A percentile compares a stretch with the other conserved stretches of the same genome.
Conservation (phyloP, 345 rosid genomes). For the Gossypium thurberi region DNA sequence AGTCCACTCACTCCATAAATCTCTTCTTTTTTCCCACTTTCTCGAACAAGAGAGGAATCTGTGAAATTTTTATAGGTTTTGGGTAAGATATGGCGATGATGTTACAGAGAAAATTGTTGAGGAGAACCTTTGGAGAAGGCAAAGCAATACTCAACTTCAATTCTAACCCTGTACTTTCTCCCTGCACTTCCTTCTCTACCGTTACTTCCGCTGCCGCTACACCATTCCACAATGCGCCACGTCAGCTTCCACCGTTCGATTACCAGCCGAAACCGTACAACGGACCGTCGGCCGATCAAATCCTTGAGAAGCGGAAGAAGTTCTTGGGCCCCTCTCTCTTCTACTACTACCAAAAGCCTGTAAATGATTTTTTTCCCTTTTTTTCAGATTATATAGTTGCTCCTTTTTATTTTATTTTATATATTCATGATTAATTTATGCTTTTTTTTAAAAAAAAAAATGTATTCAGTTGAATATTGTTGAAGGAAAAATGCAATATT, state of each 20-base stretch:
- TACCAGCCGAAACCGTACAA: conserved; percentile 60
- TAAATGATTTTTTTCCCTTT: conserved; percentile 14
- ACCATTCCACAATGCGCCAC: conserved; percentile 23
- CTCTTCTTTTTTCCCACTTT: not conserved
- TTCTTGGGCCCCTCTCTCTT: conserved; percentile 87
- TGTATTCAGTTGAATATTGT: conserved; percentile 67
- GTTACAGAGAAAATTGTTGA: conserved; percentile 25
- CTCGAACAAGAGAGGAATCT: not conserved
- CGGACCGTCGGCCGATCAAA: conserved; percentile 67
- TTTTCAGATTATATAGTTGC: not conserved
- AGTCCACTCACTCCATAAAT: not conserved
- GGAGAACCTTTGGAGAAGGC: conserved; percentile 23
- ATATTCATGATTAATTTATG: not conserved
- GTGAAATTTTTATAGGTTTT: not conserved
- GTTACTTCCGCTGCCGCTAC: conserved; percentile 18
- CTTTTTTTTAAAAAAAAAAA: not conserved
- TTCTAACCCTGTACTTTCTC: not conserved
- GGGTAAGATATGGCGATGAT: conserved; percentile 36
- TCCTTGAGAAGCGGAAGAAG: conserved; percentile 66
- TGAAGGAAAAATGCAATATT: conserved; percentile 96
- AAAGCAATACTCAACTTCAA: conserved; percentile 1
- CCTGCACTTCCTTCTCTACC: conserved; percentile 21
- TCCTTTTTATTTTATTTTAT: not conserved
- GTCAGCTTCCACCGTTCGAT: conserved; percentile 67
- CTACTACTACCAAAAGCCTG: conserved; percentile 83